Conservation (phyloP, 2,329 filamentous ascomycete genomes). For the Cordyceps sp. region DNA sequence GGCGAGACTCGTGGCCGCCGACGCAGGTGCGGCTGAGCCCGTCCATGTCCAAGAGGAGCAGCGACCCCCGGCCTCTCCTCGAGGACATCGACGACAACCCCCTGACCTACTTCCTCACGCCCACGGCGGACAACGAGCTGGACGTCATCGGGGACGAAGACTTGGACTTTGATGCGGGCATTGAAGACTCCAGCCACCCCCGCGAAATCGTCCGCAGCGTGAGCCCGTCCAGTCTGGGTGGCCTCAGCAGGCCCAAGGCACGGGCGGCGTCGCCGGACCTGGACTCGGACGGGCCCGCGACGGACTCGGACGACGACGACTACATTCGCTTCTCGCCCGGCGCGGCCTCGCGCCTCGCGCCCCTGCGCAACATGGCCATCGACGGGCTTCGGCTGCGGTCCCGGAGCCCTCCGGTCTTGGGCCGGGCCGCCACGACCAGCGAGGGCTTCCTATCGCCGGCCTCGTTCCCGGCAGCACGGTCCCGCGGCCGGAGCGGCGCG, state of each 20-base stretch:
- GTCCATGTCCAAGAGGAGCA: constrained; percentile 14
- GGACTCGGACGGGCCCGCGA: constrained; percentile 24
- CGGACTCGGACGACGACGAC: constrained; percentile 29
- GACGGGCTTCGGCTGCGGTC: constrained; percentile 15
- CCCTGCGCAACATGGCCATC: constrained; percentile 25
- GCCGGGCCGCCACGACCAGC: constrained; percentile 10
- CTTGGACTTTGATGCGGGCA: constrained; percentile 40
- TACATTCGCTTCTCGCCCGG: constrained; percentile 31
- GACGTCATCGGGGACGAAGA: constrained; percentile 21
- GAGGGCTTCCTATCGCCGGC: constrained; percentile 8
- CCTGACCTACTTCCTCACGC: constrained; percentile 38
- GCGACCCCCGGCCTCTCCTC: constrained; percentile 22
- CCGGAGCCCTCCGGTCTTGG: constrained; percentile 14
- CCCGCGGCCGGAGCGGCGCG: constrained; percentile 11
- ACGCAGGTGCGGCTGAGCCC: constrained; percentile 30
- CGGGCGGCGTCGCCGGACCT: constrained; percentile 19
- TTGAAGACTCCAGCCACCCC: constrained; percentile 31
- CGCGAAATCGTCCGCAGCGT: constrained; percentile 33
- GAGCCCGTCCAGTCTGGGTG: constrained; percentile 37
- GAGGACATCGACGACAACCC: constrained; percentile 36
- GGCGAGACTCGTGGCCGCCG: constrained; percentile 33
- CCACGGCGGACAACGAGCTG: constrained; percentile 24
- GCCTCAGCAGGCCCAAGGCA: constrained; percentile 25
- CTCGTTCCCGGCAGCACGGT: constrained; percentile 11
- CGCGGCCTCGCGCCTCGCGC: constrained; percentile 19